These are phyloP conservation scores for Venturia oleaginea DNA, from an alignment of 2,329 filamentous ascomycete genomes.

Conservation along the genomic window DNA sequence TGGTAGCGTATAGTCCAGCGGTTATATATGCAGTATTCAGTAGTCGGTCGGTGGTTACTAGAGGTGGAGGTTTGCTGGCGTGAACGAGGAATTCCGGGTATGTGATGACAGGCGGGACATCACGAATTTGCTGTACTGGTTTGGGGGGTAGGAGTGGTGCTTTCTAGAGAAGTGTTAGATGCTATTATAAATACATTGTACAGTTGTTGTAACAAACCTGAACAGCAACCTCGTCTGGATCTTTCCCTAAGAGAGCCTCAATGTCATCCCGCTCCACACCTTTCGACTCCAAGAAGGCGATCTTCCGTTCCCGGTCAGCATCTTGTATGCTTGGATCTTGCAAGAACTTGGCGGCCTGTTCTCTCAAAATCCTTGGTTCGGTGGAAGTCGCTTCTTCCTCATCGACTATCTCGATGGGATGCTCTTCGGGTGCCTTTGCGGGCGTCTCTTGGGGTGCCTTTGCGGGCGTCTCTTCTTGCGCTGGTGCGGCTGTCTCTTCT, in stretches of 20 bases:
- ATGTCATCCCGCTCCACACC: slow-evolving; percentile 61
- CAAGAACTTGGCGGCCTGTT: slow-evolving; percentile 68
- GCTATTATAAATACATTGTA: too few species aligned
- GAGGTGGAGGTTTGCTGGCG: slow-evolving; percentile 48
- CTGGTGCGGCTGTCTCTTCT: not conserved
- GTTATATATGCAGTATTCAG: slow-evolving; percentile 48
- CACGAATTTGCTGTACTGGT: slow-evolving; percentile 19
- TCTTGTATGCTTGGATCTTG: slow-evolving; percentile 63
- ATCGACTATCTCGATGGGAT: slow-evolving; percentile 1
- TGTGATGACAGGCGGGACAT: slow-evolving; percentile 53
- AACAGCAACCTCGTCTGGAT: slow-evolving; percentile 15
- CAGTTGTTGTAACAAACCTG: not conserved
- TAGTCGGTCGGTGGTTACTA: slow-evolving; percentile 48
- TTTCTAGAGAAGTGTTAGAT: not conserved
- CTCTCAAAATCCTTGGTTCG: slow-evolving; percentile 21
- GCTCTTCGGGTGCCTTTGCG: slow-evolving; percentile 2
- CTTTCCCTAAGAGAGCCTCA: slow-evolving; percentile 48
- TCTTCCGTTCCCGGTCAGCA: slow-evolving; percentile 62
- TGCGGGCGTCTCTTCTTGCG: slow-evolving; percentile 1
- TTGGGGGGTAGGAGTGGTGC: slow-evolving; percentile 22
- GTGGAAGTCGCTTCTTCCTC: slow-evolving; percentile 6
- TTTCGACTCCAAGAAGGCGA: slow-evolving; percentile 68
- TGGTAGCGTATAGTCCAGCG: slow-evolving; percentile 44
- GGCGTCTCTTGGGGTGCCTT: not conserved
- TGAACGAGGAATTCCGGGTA: slow-evolving; percentile 57